Evolutionary conservation across 306 rosid species (phyloP).

Genomic region (Vigna trinervia): DNA sequence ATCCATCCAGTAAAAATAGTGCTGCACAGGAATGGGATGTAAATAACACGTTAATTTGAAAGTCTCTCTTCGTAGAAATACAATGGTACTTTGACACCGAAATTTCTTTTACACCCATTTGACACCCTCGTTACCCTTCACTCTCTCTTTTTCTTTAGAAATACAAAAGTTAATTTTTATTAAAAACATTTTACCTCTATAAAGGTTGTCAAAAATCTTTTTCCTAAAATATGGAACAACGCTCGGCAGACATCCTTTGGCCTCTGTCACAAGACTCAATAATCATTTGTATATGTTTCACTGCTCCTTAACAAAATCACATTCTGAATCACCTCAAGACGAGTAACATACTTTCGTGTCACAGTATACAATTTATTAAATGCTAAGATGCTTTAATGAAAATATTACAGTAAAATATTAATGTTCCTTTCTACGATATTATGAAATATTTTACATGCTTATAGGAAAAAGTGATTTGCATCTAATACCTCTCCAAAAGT

Average conservation of each 20-base stretch:
- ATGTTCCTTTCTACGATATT: not conserved
- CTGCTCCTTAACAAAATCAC: not conserved
- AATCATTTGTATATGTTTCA: conserved; percentile 7
- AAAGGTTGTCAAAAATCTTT: too few species aligned
- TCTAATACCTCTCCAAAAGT: conserved; percentile 78
- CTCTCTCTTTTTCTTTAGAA: too few species aligned
- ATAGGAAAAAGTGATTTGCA: conserved; percentile 14
- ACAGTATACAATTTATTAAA: not conserved
- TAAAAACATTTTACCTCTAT: too few species aligned
- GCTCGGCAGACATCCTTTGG: not conserved
- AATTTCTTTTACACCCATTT: too few species aligned
- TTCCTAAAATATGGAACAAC: conserved; percentile 28
- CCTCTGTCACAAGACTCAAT: not conserved
- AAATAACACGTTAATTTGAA: conserved; percentile 12
- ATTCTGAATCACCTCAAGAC: not conserved
- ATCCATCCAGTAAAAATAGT: conserved; percentile 92
- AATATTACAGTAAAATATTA: not conserved
- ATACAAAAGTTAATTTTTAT: too few species aligned
- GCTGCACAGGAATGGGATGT: conserved; percentile 51
- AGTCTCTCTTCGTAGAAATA: conserved; percentile 7
- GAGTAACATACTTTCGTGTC: conserved; percentile 26
- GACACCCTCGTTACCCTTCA: too few species aligned
- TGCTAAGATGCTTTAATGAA: conserved; percentile 18
- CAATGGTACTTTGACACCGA: too few species aligned
- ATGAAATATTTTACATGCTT: conserved; percentile 5